A percentile compares a stretch with the other conserved stretches of the same genome.
phyloP scores from a whole-genome alignment of 306 rosid species.

The Pyrus bretschneideri region DNA sequence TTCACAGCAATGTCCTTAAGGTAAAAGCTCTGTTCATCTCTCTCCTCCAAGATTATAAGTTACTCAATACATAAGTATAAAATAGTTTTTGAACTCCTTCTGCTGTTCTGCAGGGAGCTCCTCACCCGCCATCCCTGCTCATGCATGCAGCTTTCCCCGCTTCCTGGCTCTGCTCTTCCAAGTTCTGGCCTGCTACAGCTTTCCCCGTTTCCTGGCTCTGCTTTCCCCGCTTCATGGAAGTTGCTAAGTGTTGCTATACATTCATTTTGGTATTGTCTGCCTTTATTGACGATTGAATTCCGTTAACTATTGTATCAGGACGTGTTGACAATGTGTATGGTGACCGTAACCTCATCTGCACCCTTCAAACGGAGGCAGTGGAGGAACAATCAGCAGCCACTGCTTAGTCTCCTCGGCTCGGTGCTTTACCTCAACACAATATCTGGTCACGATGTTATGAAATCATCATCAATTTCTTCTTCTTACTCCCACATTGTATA shows the following conservation, averaged over 20 bases:
- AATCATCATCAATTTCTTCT: neutral
- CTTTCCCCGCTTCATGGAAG: slow-evolving; percentile 46
- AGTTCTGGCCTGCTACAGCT: slow-evolving; percentile 96
- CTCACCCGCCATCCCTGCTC: slow-evolving; percentile 95
- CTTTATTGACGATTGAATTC: neutral
- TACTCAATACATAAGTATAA: neutral
- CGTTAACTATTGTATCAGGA: slow-evolving; percentile 30
- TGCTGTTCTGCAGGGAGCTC: slow-evolving; percentile 79
- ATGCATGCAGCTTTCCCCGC: slow-evolving; percentile 99
- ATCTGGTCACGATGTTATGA: neutral
- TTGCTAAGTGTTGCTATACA: no score
- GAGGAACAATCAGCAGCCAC: slow-evolving; percentile 92
- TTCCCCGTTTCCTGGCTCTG: slow-evolving; percentile 95
- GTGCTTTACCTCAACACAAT: neutral
- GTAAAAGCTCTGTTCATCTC: slow-evolving; percentile 25
- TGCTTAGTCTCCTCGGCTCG: slow-evolving; percentile 41
- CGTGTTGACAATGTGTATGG: slow-evolving; percentile 89
- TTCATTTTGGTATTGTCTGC: neutral
- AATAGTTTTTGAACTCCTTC: neutral
- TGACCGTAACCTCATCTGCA: slow-evolving; percentile 96
- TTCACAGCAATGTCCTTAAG: slow-evolving; percentile 84
- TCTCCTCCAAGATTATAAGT: neutral
- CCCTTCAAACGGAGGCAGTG: slow-evolving; percentile 68
- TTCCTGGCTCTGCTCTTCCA: slow-evolving; percentile 72
- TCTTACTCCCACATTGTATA: slow-evolving; percentile 17